Evolutionary conservation across 805 yeast genomes (phyloP), one percentile per base, ranked within the genome.

Genomic region (Candida michaelii): DNA sequence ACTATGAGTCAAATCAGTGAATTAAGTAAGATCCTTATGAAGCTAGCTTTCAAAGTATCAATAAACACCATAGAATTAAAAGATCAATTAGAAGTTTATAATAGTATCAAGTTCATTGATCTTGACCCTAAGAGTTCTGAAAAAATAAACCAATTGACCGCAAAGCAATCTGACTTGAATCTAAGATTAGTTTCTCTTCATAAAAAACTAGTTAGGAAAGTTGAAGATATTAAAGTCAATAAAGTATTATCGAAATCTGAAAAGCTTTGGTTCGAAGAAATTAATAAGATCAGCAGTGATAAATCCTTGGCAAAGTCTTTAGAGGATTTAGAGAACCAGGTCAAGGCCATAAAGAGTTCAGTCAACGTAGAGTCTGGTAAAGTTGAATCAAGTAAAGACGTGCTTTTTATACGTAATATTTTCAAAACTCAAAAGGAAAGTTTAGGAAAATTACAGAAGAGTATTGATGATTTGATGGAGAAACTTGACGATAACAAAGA

Each of bases 231-330:
- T 10, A 61, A 51, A 25, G 50, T 52, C 15, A 41, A 46, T 4
- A 41, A 55, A 4, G 49, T 65, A 11, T 49, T 70, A 19, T 64
- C 73, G 1, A 43, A 50, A 1, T 58, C 62, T 16, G 76, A 70
- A 43, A 57, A 51, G 36, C 41, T 39, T 4, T 70, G 74, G 74
- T 60, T 65, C 36, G 55, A 56, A 23, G 74, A 70, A 43, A 52
- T 70, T 27, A 66, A 69, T 42, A 13, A 52, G 2, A 50, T 65
- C 15, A 56, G 47, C 7, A 30, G 23, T 11, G 44, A 33, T 16
- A 27, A 31, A 14, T 15, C 19, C 2, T 41, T 62, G 13, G 34
- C 27, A 2, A 35, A 40, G 4, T 41, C 43, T 12, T 42, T 57
- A 8, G 48, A 48, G n/a, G 47, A 48, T 2, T 49, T 60, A 18